These are phyloP conservation scores for Termitomyces sp. DNA, from an alignment of 768 basidiomycete species.

Conservation along the genomic window DNA sequence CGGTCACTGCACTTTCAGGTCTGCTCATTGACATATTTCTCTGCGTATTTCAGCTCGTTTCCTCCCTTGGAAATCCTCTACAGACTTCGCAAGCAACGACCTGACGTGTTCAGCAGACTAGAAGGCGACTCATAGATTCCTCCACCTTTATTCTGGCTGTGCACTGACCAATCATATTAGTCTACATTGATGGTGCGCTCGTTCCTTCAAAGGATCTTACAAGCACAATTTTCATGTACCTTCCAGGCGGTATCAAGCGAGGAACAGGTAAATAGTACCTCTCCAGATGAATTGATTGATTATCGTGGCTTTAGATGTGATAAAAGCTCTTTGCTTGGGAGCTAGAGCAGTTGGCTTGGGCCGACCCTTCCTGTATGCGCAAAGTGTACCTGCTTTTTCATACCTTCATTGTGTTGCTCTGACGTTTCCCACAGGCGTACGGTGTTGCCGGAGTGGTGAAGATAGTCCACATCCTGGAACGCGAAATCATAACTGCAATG, in stretches of 20 bases:
- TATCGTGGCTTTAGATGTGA: conserved; percentile 50
- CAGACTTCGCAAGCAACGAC: conserved; percentile 65
- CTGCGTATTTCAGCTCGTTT: conserved; percentile 47
- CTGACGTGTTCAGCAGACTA: conserved; percentile 67
- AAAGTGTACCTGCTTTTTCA: conserved; percentile 52
- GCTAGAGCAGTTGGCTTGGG: conserved; percentile 87
- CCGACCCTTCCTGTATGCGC: conserved; percentile 81
- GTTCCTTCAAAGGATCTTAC: not conserved
- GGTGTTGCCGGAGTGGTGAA: conserved; percentile 69
- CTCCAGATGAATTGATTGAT: not conserved
- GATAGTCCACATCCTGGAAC: conserved; percentile 62
- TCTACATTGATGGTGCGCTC: conserved; percentile 77
- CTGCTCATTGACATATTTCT: not conserved
- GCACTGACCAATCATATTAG: conserved; percentile 29
- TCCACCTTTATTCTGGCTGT: not conserved
- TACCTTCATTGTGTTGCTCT: not conserved
- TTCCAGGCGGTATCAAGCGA: conserved; percentile 56
- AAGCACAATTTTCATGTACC: not conserved
- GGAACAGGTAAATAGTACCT: conserved; percentile 60
- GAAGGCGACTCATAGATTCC: conserved; percentile 46
- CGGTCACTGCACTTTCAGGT: not conserved
- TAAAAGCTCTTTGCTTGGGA: conserved; percentile 89
- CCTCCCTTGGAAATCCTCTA: conserved; percentile 80
- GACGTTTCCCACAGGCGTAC: conserved; percentile 54
- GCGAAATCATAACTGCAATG: conserved; percentile 79